Percentiles rank a stretch among this genome's conserved stretches.
Conservation (phyloP, 352 stramenopile species). For the Phytophthora quininea region DNA sequence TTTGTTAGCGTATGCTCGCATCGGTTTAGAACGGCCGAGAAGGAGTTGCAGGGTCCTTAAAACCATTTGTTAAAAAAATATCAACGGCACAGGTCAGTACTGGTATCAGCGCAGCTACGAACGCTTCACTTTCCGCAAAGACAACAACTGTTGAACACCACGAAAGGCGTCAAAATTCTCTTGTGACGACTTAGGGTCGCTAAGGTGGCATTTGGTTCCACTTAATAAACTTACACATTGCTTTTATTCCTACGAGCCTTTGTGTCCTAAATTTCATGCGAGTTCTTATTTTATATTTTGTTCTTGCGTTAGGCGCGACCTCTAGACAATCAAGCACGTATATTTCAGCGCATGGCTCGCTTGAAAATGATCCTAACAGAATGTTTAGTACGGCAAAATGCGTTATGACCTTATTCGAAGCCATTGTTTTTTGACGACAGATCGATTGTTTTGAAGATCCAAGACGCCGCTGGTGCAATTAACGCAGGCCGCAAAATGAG, state of each 20-base stretch:
- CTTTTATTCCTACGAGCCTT: not conserved
- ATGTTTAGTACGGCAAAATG: too few species aligned
- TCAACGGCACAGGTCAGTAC: not conserved
- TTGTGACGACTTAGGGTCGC: not conserved
- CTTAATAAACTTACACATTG: not conserved
- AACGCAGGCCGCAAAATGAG: too few species aligned
- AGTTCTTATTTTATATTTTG: not conserved
- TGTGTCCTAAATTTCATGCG: not conserved
- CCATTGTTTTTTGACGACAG: too few species aligned
- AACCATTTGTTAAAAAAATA: too few species aligned
- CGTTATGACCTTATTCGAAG: too few species aligned
- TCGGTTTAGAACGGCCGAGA: too few species aligned
- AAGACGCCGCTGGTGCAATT: too few species aligned
- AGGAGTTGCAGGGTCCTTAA: too few species aligned
- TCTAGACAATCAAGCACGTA: not conserved
- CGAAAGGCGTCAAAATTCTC: not conserved
- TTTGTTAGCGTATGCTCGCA: too few species aligned
- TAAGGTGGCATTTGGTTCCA: not conserved
- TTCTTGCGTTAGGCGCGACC: not conserved
- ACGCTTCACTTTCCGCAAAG: not conserved
- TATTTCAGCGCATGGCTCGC: not conserved
- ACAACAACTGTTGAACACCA: not conserved
- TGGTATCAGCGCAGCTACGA: constrained; percentile 1
- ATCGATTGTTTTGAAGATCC: too few species aligned
- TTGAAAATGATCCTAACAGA: not conserved